phyloP scores from a whole-genome alignment of 164 flowering plant genomes.

The Buxus sempervirens region DNA sequence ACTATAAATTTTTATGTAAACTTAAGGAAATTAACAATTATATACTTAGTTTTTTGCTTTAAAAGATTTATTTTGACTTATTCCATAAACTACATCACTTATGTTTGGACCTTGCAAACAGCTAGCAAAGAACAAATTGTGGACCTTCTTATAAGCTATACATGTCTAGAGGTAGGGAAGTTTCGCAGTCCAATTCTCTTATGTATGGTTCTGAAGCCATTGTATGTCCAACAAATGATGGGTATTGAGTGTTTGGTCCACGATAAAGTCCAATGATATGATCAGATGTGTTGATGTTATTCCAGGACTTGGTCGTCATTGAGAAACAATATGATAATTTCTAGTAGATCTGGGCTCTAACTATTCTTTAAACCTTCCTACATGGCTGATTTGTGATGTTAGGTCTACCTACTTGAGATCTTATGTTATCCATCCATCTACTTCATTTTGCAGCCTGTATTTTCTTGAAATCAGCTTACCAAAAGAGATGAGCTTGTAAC shows the following conservation, averaged over 20 bases:
- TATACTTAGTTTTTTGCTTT: no score
- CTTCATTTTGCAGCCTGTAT: constrained; percentile 42
- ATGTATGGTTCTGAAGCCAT: no score
- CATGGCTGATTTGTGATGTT: neutral
- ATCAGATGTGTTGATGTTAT: no score
- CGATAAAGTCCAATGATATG: no score
- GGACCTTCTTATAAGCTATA: neutral
- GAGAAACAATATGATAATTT: neutral
- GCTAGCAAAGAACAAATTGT: no score
- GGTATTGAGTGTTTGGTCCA: no score
- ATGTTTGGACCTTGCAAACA: no score
- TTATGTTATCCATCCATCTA: neutral
- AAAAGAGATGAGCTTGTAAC: constrained; percentile 50
- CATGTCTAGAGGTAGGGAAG: neutral
- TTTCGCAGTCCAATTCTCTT: neutral
- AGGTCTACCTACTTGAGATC: neutral
- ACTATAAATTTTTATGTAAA: no score
- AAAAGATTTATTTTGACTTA: no score
- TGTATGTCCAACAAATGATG: no score
- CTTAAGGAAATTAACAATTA: no score
- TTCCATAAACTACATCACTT: no score
- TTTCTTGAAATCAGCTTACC: constrained; percentile 54
- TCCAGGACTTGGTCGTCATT: neutral
- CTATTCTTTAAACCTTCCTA: neutral
- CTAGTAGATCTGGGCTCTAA: neutral